Conservation (phyloP, 2,329 filamentous ascomycete species). For the Penicillium sumatraense region DNA sequence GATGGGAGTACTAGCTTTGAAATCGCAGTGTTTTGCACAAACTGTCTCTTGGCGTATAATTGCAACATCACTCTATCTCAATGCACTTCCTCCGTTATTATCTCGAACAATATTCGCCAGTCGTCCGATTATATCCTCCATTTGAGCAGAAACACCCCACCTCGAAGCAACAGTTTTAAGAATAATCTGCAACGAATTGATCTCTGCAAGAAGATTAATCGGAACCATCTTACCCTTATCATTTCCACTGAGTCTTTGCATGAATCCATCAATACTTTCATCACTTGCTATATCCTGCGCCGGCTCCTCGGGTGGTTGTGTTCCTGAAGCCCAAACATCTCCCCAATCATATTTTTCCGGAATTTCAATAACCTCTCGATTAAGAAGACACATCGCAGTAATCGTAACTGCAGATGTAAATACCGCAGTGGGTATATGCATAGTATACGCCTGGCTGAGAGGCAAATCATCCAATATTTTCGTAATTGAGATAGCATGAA, state of each 20-base stretch:
- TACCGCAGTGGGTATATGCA: conserved; percentile 19
- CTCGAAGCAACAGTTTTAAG: conserved; percentile 18
- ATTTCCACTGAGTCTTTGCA: not conserved
- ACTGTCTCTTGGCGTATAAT: no score
- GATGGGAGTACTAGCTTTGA: not conserved
- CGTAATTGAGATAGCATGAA: conserved; percentile 17
- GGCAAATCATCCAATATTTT: conserved; percentile 15
- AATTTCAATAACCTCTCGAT: conserved; percentile 4
- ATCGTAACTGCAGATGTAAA: conserved; percentile 21
- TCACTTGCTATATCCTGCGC: not conserved
- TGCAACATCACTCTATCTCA: no score
- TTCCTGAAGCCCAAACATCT: conserved; percentile 8
- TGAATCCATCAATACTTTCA: not conserved
- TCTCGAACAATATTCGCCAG: conserved; percentile 7
- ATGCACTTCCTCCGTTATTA: not conserved
- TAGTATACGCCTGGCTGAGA: conserved; percentile 10
- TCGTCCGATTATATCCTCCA: conserved; percentile 11
- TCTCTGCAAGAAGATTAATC: conserved; percentile 14
- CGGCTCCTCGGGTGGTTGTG: not conserved
- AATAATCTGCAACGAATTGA: conserved; percentile 20
- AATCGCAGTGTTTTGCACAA: no score
- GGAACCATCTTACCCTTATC: not conserved
- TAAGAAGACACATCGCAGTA: conserved; percentile 9
- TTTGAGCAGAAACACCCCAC: conserved; percentile 20
- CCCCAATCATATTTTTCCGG: conserved; percentile 6